A percentile compares a stretch with the other conserved stretches of the same genome.
Evolutionary conservation across 2,329 filamentous ascomycete species (phyloP).

Genomic region (Microdochium nivale): DNA sequence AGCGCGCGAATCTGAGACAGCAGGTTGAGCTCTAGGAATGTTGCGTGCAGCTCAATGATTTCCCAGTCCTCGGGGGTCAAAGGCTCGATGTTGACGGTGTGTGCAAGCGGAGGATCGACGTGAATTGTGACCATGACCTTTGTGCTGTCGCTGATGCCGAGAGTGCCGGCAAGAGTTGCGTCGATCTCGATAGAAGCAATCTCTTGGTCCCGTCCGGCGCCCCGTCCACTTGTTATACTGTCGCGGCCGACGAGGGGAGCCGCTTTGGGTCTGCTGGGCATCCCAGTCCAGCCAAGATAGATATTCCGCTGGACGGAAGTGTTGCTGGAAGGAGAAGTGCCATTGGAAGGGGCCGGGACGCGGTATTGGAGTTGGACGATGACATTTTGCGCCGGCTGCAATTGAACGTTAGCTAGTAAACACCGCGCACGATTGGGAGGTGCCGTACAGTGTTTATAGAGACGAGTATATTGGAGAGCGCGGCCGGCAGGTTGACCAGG

Average conservation of each 20-base stretch:
- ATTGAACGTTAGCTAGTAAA: constrained; percentile 10
- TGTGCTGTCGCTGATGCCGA: constrained; percentile 74
- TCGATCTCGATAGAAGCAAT: constrained; percentile 76
- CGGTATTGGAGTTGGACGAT: constrained; percentile 84
- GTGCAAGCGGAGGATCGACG: constrained; percentile 80
- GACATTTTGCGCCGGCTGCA: constrained; percentile 85
- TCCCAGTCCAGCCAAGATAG: constrained; percentile 93
- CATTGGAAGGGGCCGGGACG: constrained; percentile 32
- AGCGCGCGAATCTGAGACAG: constrained; percentile 87
- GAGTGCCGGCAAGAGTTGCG: constrained; percentile 66
- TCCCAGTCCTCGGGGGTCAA: constrained; percentile 96
- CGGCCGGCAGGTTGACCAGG: constrained; percentile 82
- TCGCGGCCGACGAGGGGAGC: constrained; percentile 67
- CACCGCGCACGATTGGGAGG: background rate
- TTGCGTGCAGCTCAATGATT: constrained; percentile 95
- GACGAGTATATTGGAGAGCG: constrained; percentile 74
- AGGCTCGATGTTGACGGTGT: constrained; percentile 95
- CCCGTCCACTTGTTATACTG: constrained; percentile 53
- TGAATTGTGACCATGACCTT: constrained; percentile 69
- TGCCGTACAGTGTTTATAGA: constrained; percentile 78
- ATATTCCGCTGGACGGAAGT: constrained; percentile 55
- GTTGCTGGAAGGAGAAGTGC: constrained; percentile 33
- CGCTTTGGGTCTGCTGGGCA: constrained; percentile 83
- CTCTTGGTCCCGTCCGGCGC: constrained; percentile 65
- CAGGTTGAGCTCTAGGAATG: constrained; percentile 89